phyloP scores from a whole-genome alignment of 495 filamentous ascomycete species.

The Letharia lupina region DNA sequence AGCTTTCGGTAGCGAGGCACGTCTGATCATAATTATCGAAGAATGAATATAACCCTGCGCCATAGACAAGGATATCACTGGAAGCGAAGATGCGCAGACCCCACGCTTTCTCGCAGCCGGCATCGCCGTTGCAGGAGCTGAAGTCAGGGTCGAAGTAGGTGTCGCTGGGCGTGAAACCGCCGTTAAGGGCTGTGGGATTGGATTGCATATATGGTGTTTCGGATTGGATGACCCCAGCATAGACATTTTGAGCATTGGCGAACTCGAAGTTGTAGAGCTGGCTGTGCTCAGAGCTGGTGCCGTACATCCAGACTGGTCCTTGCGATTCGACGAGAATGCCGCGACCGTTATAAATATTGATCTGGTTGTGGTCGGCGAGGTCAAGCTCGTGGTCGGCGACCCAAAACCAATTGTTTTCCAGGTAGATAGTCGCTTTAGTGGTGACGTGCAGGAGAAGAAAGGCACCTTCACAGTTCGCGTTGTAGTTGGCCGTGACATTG shows the following conservation, averaged over 20 bases:
- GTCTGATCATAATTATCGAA: constrained; percentile 77
- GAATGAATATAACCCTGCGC: constrained; percentile 77
- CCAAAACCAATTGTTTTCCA: constrained; percentile 96
- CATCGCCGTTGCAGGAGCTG: constrained; percentile 47
- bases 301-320: constrained; percentile 56
- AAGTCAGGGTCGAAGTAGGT: constrained; percentile 72
- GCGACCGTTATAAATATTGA: constrained; percentile 87
- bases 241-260: constrained; percentile 68
- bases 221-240: constrained; percentile 78
- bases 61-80: constrained; percentile 61
- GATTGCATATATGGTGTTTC: constrained; percentile 90
- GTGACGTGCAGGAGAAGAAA: constrained; percentile 82
- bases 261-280: constrained; percentile 88
- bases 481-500: constrained; percentile 43
- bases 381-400: constrained; percentile 91
- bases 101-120: constrained; percentile 68
- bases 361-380: constrained; percentile 63
- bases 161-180: constrained; percentile 57
- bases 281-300: constrained; percentile 78
- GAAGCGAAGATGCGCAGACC: constrained; percentile 71
- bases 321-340: constrained; percentile 68
- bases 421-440: constrained; percentile 58
- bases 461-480: constrained; percentile 54
- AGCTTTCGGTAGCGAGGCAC: constrained; percentile 65
- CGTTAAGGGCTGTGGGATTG: constrained; percentile 66